Base-by-base conservation (phyloP, 2,329 filamentous ascomycete genomes). In the Hypoxylon sp. region DNA sequence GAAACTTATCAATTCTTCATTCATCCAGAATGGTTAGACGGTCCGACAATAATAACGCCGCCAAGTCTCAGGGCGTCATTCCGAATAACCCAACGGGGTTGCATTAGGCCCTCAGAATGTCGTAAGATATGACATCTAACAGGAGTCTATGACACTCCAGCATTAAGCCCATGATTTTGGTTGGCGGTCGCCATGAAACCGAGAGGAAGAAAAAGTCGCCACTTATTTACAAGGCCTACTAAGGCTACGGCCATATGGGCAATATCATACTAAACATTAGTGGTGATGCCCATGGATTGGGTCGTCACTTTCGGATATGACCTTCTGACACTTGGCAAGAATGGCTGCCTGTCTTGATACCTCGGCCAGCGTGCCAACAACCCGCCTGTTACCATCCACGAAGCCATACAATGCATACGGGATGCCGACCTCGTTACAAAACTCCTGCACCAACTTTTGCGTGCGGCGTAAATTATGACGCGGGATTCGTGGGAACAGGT, bases 321-420 rank as follows among this genome's bases (percentile, higher is more conserved):
- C 80, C 73, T 85, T 87, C 76, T 92, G 90, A 75, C 93, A 95
- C 79, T 93, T 92, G 47, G 89, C 87, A 72, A 94, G 82, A 62
- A 95, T 92, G 57, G 88, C 87, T 11, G 93, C 92, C 81, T 97
- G 93, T 75, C 90, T 90, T 27, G 91, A 91, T 1, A 97, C 90
- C 75, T 97, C 92, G 2, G 88, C 91, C 53, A 97, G 83, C 48
- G 89, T 86, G 15, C 91, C 86, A 74, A 97, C 88, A 11, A 97
- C 93, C 73, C 93, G 85, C 79, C 91, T 91, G 79, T 96, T 97
- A 5, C 93, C 92, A 72, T 93, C 89, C 17, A 92, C 88, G 76
- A 97, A 97, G 0, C 92, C 93, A 75, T 94, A 94, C 57, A 96
- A 85, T 5, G 93, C 91, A 76, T 97, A 97, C 1, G 92, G 93